Conservation (phyloP, 306 rosid species). For the Medicago truncatula region MtrunA17r5.0-ANR NC_053043.1:5810001-5810500, state of each 20-base stretch:
- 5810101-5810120: background rate
- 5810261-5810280: background rate
- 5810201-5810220: background rate
- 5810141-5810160: background rate
- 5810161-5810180: background rate
- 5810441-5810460: constrained; percentile 39
- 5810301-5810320: constrained; percentile 13
- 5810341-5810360: constrained; percentile 66
- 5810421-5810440: constrained; percentile 20
- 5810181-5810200: background rate
- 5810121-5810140: background rate
- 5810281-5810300: background rate
- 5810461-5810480: constrained; percentile 24
- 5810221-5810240: background rate
- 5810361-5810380: constrained; percentile 60
- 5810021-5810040: constrained; percentile 80
- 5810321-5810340: constrained; percentile 24
- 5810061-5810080: background rate
- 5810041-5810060: constrained; percentile 2
- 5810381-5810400: constrained; percentile 83
- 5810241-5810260: background rate
- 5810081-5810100: background rate
- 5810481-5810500: constrained; percentile 39
- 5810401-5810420: constrained; percentile 80
- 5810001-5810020: constrained; percentile 91